Evolutionary conservation across 192 early-diverging fungal species (phyloP).

Genomic region (Backusella sp.): DNA sequence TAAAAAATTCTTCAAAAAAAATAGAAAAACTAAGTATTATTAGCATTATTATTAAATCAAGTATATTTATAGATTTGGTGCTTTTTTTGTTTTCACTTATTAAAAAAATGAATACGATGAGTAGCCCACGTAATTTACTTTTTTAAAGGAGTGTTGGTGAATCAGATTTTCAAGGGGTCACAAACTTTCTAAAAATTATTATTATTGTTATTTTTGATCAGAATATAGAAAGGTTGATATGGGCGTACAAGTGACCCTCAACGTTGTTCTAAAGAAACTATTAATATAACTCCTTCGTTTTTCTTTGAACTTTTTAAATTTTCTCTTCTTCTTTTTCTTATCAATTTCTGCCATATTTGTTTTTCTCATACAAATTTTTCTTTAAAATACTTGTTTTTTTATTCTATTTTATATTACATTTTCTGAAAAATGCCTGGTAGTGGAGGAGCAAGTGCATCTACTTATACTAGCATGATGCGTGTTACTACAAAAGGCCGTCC

Average conservation of each 20-base stretch:
- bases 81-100: neutral
- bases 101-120: neutral
- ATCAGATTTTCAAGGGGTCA: neutral
- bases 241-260: constrained; percentile 13
- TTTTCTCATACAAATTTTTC: neutral
- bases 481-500: constrained; percentile 52
- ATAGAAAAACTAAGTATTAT: neutral
- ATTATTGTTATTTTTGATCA: neutral
- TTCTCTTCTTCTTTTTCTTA: neutral
- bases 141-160: neutral
- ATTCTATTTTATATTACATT: neutral
- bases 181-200: neutral
- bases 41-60: neutral
- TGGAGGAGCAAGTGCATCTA: constrained; percentile 7
- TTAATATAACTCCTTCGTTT: constrained; percentile 2
- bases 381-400: neutral
- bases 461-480: constrained; percentile 45
- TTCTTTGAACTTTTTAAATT: neutral
- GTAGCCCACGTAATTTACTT: neutral
- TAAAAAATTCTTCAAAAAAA: neutral
- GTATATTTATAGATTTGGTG: neutral
- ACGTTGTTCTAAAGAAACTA: neutral
- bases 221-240: neutral
- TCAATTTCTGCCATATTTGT: neutral
- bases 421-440: neutral